Base-by-base conservation (phyloP, 1,284 basidiomycete genomes). In the Ceratobasidium sp. region DNA sequence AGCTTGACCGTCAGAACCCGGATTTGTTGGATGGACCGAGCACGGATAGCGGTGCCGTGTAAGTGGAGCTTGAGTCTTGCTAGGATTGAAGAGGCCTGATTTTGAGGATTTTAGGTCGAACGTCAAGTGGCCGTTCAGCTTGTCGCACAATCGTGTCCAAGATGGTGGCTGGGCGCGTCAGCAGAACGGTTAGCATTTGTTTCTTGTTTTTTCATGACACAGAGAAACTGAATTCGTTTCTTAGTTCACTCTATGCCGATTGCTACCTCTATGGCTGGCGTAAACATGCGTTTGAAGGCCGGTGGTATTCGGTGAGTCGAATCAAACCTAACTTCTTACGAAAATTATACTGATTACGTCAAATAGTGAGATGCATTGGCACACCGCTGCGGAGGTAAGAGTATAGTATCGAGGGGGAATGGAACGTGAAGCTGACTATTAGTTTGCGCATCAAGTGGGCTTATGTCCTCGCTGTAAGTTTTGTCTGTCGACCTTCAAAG, bases 91-190 rank as follows among this genome's bases (percentile, higher is more conserved):
- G 11, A 48, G 19, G 14, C 2, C 44, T 48, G 11, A 41, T 41
- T 41, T 41, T 48, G 24, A 2, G 47, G 48, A 60, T 41, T 44
- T 19, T 44, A 89, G 89, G 11, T 75, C 79, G 6, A 91, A 91
- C 77, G 87, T 89, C 15, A 92, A 92, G 80, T 93, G 92, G 92
- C 88, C 91, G 0, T 91, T 92, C 81, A 83, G 84, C 75, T 81
- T 92, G 73, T 91, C 90, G 74, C 89, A 90, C 80, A 92, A 91
- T 78, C 88, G 90, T 24, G 81, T 93, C 22, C 88, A 89, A 75
- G 87, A 87, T 0, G 91, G 91, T 27, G 92, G 92, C 0, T 93
- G 91, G 91, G 89, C 90, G 48, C 86, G 91, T 71, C 87, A 91
- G 78, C 86, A 92, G 81, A 92, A 91, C 76, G 79, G 90, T 89